Conservation (phyloP, 306 rosid species). For the Acmispon strigosus region DNA sequence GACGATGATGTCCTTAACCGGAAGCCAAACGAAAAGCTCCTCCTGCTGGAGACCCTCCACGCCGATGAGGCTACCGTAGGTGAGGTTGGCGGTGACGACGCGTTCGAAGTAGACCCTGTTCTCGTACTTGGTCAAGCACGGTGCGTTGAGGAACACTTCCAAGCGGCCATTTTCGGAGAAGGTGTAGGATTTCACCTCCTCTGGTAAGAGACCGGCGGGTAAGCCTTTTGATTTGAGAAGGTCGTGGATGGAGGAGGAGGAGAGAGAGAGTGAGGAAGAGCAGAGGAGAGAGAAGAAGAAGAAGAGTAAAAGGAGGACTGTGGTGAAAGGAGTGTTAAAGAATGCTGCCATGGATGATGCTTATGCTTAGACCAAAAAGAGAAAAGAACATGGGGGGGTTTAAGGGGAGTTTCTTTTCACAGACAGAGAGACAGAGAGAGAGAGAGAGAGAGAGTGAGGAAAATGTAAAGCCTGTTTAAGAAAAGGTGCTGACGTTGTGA, state of each 20-base stretch:
- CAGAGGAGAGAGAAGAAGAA: constrained; percentile 14
- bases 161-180: constrained; percentile 49
- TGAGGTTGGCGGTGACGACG: constrained; percentile 69
- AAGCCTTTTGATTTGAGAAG: constrained; percentile 74
- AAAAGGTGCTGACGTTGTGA: not conserved
- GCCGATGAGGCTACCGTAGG: constrained; percentile 77
- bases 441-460: constrained; percentile 11
- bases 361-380: constrained; percentile 25
- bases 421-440: not conserved
- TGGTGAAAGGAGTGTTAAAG: constrained; percentile 26
- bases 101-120: constrained; percentile 64
- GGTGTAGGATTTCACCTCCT: constrained; percentile 64
- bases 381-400: constrained; percentile 30
- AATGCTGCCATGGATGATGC: constrained; percentile 37
- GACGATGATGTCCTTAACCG: constrained; percentile 79
- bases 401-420: constrained; percentile 16
- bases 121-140: constrained; percentile 78
- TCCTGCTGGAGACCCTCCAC: constrained; percentile 77
- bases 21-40: constrained; percentile 85
- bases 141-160: constrained; percentile 69
- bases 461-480: constrained; percentile 41
- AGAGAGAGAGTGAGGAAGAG: not conserved
- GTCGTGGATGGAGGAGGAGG: constrained; percentile 51
- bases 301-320: constrained; percentile 6
- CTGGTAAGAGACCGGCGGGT: constrained; percentile 78